Evolutionary conservation across 352 stramenopile genomes (phyloP).

Genomic region (Globisporangium middletonii): DNA sequence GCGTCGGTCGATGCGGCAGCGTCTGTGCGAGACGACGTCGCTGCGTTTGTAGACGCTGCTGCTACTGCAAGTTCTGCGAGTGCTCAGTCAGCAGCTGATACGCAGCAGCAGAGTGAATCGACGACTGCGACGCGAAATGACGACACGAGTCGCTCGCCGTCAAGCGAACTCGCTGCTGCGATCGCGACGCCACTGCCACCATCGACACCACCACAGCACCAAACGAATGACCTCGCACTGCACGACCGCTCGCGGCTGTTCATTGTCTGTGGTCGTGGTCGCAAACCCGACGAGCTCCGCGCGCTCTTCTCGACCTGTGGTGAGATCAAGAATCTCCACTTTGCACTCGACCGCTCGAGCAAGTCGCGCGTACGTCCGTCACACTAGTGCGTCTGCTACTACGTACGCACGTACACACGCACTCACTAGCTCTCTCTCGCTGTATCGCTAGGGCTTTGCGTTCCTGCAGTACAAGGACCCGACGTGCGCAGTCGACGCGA

Average conservation of each 20-base stretch:
- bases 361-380: conserved; percentile 47
- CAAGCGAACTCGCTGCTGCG: background rate
- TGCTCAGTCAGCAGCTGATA: background rate
- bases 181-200: background rate
- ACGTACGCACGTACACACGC: background rate
- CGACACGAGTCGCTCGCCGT: background rate
- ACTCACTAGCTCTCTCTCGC: background rate
- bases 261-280: conserved; percentile 64
- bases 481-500: conserved; percentile 34
- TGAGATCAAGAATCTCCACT: conserved; percentile 54
- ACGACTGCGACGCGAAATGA: background rate
- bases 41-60: background rate
- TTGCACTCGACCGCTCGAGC: conserved; percentile 71
- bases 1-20: no score
- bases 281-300: conserved; percentile 55
- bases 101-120: background rate
- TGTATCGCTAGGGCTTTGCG: conserved; percentile 49
- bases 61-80: background rate
- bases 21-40: background rate
- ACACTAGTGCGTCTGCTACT: background rate
- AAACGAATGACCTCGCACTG: background rate
- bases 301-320: conserved; percentile 54
- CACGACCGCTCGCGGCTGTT: conserved; percentile 35
- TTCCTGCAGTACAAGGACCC: conserved; percentile 72
- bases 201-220: background rate